Evolutionary conservation across 352 stramenopile genomes (phyloP).

Genomic region (Plasmopara muralis): DNA sequence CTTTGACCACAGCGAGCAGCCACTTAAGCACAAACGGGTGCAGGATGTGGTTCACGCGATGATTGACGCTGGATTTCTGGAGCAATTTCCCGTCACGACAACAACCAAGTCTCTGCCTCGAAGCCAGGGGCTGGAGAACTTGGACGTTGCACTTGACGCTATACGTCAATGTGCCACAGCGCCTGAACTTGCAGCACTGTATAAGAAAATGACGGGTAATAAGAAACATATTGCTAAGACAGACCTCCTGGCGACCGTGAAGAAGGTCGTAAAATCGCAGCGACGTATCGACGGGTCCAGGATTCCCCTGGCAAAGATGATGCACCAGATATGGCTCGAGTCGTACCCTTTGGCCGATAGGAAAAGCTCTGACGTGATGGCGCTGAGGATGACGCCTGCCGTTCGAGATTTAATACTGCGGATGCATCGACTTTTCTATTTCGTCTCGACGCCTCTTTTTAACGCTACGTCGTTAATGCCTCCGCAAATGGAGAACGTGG

Average conservation of each 20-base stretch:
- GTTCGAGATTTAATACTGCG: constrained; percentile 47
- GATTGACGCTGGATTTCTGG: constrained; percentile 32
- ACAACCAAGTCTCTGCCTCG: constrained; percentile 4
- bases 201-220: constrained; percentile 51
- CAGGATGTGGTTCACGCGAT: constrained; percentile 41
- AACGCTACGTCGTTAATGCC: constrained; percentile 20
- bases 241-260: constrained; percentile 36
- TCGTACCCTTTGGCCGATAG: constrained; percentile 27
- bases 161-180: constrained; percentile 47
- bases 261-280: constrained; percentile 47
- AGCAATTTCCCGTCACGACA: constrained; percentile 16
- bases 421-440: constrained; percentile 74
- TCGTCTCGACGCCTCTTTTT: constrained; percentile 38
- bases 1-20: constrained; percentile 24
- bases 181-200: constrained; percentile 37
- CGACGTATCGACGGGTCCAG: constrained; percentile 63
- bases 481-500: constrained; percentile 11
- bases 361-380: constrained; percentile 40
- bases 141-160: constrained; percentile 37
- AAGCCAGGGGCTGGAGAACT: constrained; percentile 3
- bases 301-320: constrained; percentile 49
- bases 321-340: constrained; percentile 55
- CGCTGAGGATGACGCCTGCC: constrained; percentile 35
- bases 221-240: constrained; percentile 36
- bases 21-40: constrained; percentile 25